These are phyloP conservation scores for Kwoniella shandongensis DNA, from an alignment of 768 basidiomycete genomes.

Conservation along the genomic window DNA sequence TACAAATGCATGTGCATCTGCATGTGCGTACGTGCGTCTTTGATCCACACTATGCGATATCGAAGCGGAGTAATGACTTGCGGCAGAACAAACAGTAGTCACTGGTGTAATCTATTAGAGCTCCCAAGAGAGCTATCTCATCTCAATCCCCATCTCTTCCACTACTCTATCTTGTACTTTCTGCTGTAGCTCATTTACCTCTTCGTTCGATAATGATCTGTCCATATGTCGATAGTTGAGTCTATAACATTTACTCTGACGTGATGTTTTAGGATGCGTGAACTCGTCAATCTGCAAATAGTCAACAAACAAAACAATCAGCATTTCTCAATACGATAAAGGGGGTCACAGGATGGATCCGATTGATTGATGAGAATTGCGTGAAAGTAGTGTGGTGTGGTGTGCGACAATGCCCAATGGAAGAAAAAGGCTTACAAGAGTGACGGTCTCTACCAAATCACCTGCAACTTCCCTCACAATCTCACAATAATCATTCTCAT, in stretches of 20 bases:
- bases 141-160: slow-evolving; percentile 55
- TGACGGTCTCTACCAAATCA: slow-evolving; percentile 86
- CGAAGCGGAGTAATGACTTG: no score
- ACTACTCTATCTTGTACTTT: slow-evolving; percentile 49
- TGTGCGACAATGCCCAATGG: no score
- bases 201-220: slow-evolving; percentile 85
- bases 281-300: slow-evolving; percentile 78
- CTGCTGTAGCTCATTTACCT: slow-evolving; percentile 76
- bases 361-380: no score
- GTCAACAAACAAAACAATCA: no score
- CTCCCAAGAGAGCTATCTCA: slow-evolving; percentile 51
- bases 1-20: no score
- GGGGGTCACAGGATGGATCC: no score
- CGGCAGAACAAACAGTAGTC: no score
- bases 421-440: slow-evolving; percentile 61
- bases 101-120: no score
- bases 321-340: no score
- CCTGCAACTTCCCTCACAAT: slow-evolving; percentile 88
- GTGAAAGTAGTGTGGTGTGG: no score
- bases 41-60: no score
- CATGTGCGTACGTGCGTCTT: no score
- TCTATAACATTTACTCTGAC: slow-evolving; percentile 79
- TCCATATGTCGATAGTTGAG: slow-evolving; percentile 98
- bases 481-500: slow-evolving; percentile 97
- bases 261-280: slow-evolving; percentile 78